Evolutionary conservation across 75 land plant genomes (phyloP).

Genomic region (Adiantum capillusveneris): DNA sequence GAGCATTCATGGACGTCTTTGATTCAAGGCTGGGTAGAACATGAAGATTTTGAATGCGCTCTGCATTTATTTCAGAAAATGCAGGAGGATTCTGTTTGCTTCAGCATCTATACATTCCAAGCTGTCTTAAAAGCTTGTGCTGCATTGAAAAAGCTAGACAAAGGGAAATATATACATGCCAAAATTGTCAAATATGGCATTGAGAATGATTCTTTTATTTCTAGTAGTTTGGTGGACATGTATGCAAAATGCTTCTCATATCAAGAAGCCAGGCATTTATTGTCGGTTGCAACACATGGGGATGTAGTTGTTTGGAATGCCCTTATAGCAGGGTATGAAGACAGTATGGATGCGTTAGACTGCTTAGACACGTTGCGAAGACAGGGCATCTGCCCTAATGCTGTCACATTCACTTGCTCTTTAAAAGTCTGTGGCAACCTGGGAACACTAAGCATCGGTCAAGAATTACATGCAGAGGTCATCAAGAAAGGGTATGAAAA

Average conservation of each 20-base stretch:
- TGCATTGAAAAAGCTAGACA: background rate
- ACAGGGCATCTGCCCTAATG: constrained; percentile 2
- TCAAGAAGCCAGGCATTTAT: background rate
- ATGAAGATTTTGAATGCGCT: constrained; percentile 8
- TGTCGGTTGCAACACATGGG: no score
- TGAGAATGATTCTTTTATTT: constrained; percentile 5
- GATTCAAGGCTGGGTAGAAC: background rate
- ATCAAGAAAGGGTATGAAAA: background rate
- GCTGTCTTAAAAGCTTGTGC: constrained; percentile 30
- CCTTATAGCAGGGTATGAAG: no score
- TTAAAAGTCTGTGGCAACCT: constrained; percentile 6
- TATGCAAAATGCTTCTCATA: constrained; percentile 8
- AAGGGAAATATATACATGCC: background rate
- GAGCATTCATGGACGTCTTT: constrained; percentile 1
- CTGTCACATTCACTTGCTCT: constrained; percentile 1
- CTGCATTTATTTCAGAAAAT: constrained; percentile 18
- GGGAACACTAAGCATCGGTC: constrained; percentile 7
- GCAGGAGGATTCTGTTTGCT: constrained; percentile 8
- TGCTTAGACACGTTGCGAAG: no score
- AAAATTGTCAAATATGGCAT: constrained; percentile 24
- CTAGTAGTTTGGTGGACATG: constrained; percentile 11
- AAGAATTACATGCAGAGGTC: constrained; percentile 1
- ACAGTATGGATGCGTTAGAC: no score
- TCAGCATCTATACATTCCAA: constrained; percentile 35
- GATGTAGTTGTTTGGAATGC: no score